Evolutionary conservation across 129 eudicot species (phyloP), one percentile per base, ranked within the genome.

Genomic region (Smallanthus sonchifolius): DNA sequence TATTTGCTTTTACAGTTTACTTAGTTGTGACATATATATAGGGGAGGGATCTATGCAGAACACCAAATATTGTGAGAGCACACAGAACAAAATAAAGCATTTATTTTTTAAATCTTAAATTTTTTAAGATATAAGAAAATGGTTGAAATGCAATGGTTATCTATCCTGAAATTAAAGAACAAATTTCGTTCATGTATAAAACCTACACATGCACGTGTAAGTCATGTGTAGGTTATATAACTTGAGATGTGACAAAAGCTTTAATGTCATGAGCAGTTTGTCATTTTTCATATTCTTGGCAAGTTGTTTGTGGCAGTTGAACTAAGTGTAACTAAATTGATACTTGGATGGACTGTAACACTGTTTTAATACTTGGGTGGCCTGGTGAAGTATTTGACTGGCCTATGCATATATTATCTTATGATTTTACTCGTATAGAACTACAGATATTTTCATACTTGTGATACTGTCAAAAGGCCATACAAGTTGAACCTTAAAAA

Each of bases 1-100:
- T 67, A 15, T 40, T 15, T 42, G 48, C 73, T 75, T 39, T 37
- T n/a, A n/a, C n/a, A n/a, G n/a, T n/a, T n/a, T 67, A 28, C 70
- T 32, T 59, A 39, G 14, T 36, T 65, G 36, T 67, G 30, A 63
- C 67, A 7, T 34, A 30, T 32, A 72, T 71, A 8, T 7, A 10
- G 16, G 30, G 30, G n/a, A n/a, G n/a, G n/a, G n/a, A n/a, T n/a
- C n/a, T 24, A 24, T 24, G 30, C 30, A 24, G 30, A 24, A 24
- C 30, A 24, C 30, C 1, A 24, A 24, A 24, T 24, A 24, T 24
- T 24, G 30, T 1, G 30, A 24, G 30, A 24, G 30, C 30, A 24
- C 30, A 1, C 30, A 24, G 30, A 24, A 24, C 30, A 24, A 24
- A 24, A 24, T 24, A 24, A 24, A 24, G 1, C 30, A 24, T 24